Evolutionary conservation across 2,329 filamentous ascomycete species (phyloP).

Genomic region (Claviceps purpurea): DNA sequence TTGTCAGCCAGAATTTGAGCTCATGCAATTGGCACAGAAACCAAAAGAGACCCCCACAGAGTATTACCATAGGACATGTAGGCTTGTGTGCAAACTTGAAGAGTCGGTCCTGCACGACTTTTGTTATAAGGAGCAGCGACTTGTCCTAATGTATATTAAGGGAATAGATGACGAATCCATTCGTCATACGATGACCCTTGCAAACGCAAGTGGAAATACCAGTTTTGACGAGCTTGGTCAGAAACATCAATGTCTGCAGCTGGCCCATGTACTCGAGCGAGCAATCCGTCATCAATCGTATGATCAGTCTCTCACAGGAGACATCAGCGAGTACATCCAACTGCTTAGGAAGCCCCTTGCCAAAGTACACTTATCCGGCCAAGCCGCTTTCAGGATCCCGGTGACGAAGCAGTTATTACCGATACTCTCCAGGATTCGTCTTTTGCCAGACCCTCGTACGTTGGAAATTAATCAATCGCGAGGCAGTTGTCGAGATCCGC

Average conservation of each 20-base stretch:
- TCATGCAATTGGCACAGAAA: conserved; percentile 39
- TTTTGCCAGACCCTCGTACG: conserved; percentile 35
- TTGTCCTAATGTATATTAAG: conserved; percentile 33
- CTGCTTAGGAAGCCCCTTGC: conserved; percentile 30
- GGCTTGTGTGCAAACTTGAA: conserved; percentile 22
- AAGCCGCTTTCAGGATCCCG: conserved; percentile 20
- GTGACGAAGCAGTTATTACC: conserved; percentile 18
- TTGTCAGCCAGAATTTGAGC: conserved; percentile 37
- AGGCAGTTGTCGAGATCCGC: conserved; percentile 41
- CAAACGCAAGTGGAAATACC: conserved; percentile 7
- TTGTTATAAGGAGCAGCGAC: conserved; percentile 4
- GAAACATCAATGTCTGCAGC: conserved; percentile 41
- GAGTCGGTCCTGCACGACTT: conserved; percentile 17
- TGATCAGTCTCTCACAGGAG: conserved; percentile 17
- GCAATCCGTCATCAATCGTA: conserved; percentile 38
- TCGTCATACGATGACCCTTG: conserved; percentile 24
- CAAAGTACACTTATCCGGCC: conserved; percentile 5
- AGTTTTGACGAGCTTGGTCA: conserved; percentile 29
- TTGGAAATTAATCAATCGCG: conserved; percentile 36
- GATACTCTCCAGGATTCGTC: conserved; percentile 29
- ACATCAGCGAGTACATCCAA: conserved; percentile 35
- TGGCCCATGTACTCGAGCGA: conserved; percentile 41
- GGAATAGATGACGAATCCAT: conserved; percentile 37
- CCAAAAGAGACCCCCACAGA: conserved; percentile 35
- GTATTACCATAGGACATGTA: conserved; percentile 32